Percentiles rank a stretch among this genome's conserved stretches.
These are phyloP conservation scores for Globisporangium echinulatum DNA, from an alignment of 352 stramenopile species.

Conservation along the genomic window DNA sequence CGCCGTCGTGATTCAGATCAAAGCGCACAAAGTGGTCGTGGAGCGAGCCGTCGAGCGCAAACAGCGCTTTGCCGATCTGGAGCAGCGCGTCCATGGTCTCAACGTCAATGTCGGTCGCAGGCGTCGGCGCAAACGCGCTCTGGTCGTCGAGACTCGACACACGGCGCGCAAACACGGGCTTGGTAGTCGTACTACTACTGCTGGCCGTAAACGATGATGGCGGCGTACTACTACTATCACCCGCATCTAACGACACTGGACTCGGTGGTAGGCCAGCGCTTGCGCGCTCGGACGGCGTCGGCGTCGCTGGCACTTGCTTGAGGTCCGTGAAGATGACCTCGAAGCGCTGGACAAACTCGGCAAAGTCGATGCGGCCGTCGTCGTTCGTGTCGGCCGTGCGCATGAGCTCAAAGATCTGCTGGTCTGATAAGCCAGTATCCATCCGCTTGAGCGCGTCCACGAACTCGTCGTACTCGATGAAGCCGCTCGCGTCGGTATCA, in stretches of 20 bases:
- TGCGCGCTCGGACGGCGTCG: constrained; percentile 15
- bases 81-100: constrained; percentile 81
- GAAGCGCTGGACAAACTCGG: constrained; percentile 88
- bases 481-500: constrained; percentile 84
- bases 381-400: constrained; percentile 89
- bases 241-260: constrained; percentile 15
- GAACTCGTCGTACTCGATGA: constrained; percentile 94
- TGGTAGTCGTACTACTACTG: background rate
- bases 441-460: constrained; percentile 87
- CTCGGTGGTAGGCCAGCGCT: constrained; percentile 8
- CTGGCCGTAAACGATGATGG: constrained; percentile 1
- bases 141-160: constrained; percentile 58
- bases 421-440: constrained; percentile 88
- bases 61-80: constrained; percentile 72
- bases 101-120: constrained; percentile 60
- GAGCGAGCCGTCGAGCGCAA: constrained; percentile 61
- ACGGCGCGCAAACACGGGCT: constrained; percentile 35
- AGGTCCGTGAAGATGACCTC: constrained; percentile 88
- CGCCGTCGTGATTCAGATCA: constrained; percentile 80
- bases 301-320: constrained; percentile 25
- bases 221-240: no score
- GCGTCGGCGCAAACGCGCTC: constrained; percentile 46
- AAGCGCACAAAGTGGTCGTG: constrained; percentile 83
- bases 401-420: constrained; percentile 92
- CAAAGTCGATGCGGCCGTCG: constrained; percentile 88